Conservation (phyloP, 2,329 filamentous ascomycete genomes). For the Fusarium agapanthi region DNA sequence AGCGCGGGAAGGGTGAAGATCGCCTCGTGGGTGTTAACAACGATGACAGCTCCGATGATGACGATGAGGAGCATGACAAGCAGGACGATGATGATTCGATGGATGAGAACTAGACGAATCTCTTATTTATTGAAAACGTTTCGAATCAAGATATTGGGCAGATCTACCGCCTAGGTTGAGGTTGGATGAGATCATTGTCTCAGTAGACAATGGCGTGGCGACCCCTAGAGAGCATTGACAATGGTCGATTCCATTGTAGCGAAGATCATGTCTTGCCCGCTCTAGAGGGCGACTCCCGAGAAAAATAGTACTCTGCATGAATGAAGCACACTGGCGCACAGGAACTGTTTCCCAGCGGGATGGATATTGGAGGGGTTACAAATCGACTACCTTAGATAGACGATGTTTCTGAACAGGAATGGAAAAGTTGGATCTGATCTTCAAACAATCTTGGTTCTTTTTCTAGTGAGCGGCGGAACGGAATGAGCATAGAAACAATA, state of each 20-base stretch:
- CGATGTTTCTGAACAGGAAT: slow-evolving; percentile 24
- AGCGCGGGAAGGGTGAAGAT: slow-evolving; percentile 72
- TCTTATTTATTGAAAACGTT: slow-evolving; percentile 2
- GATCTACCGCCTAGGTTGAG: slow-evolving; percentile 7
- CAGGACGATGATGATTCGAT: slow-evolving; percentile 61
- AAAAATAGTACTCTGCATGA: slow-evolving; percentile 22
- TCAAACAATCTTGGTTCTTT: slow-evolving; percentile 27
- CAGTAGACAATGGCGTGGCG: slow-evolving; percentile 9
- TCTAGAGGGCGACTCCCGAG: not conserved
- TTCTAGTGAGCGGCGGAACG: slow-evolving; percentile 17
- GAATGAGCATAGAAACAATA: slow-evolving; percentile 14
- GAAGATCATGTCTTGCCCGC: slow-evolving; percentile 25
- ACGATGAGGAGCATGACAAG: slow-evolving; percentile 62
- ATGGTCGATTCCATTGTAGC: slow-evolving; percentile 1
- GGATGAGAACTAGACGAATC: slow-evolving; percentile 61
- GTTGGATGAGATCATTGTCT: slow-evolving; percentile 22
- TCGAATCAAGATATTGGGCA: slow-evolving; percentile 3
- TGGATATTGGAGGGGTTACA: slow-evolving; percentile 2
- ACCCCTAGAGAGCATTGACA: slow-evolving; percentile 6
- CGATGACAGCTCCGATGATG: slow-evolving; percentile 72
- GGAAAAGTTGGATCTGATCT: slow-evolving; percentile 30
- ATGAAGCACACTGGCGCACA: slow-evolving; percentile 31
- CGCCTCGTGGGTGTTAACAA: slow-evolving; percentile 79
- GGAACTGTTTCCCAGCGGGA: slow-evolving; percentile 30
- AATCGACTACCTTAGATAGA: slow-evolving; percentile 19